These are phyloP conservation scores for Labyrinthula sp. DNA, from an alignment of 352 stramenopile species.

Conservation along the genomic window DNA sequence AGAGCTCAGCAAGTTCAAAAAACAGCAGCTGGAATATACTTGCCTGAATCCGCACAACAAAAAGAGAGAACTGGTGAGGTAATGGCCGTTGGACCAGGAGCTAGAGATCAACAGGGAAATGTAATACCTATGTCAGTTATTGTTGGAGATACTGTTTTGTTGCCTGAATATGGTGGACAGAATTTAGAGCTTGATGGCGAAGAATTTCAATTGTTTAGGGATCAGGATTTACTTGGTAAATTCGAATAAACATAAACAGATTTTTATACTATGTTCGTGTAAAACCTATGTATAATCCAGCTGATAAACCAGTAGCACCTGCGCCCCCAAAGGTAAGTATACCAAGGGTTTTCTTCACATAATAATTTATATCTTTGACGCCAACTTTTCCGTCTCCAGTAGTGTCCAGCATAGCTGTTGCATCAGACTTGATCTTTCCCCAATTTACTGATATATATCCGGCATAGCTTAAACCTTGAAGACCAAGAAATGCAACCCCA, in stretches of 20 bases:
- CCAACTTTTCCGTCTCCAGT: constrained; percentile 8
- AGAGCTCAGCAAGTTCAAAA: constrained; percentile 64
- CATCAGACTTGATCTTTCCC: constrained; percentile 24
- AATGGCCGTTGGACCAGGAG: constrained; percentile 68
- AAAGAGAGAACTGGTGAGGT: constrained; percentile 78
- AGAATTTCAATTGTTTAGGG: constrained; percentile 75
- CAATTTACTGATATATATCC: constrained; percentile 37
- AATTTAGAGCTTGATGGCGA: constrained; percentile 67
- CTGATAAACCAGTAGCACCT: constrained; percentile 10
- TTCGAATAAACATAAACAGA: constrained; percentile 42
- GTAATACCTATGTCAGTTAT: constrained; percentile 58
- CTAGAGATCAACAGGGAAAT: constrained; percentile 57
- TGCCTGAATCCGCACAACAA: constrained; percentile 67
- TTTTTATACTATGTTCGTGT: too few species aligned
- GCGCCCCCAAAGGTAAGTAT: constrained; percentile 18
- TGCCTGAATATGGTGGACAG: constrained; percentile 81
- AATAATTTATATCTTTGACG: constrained; percentile 11
- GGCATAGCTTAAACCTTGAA: constrained; percentile 35
- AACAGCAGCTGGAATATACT: constrained; percentile 74
- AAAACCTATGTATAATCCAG: constrained; percentile 11
- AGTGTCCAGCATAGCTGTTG: constrained; percentile 14
- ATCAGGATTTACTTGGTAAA: constrained; percentile 89
- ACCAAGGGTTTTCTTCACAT: constrained; percentile 8
- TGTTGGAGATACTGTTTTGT: constrained; percentile 74
- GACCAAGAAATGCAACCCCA: constrained; percentile 33